Conservation (phyloP, 768 basidiomycete species). For the Tylopilus rubrobrunneus region DNA sequence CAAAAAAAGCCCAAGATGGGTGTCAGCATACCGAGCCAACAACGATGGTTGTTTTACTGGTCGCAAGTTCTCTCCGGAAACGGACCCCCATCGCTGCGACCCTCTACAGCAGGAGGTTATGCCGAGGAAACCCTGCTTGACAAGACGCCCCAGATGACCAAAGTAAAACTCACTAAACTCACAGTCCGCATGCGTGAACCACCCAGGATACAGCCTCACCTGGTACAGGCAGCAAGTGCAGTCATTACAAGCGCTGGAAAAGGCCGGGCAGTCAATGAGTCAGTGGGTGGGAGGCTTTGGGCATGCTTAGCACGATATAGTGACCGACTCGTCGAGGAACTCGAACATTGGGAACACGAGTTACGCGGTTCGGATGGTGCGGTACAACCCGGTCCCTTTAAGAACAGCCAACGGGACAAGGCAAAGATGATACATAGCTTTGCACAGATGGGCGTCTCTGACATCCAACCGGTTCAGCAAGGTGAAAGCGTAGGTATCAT, state of each 20-base stretch:
- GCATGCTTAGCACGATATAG: constrained; percentile 79
- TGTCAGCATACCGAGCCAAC: constrained; percentile 79
- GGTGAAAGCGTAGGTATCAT: constrained; percentile 11
- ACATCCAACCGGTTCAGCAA: constrained; percentile 3
- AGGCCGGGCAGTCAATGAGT: constrained; percentile 28
- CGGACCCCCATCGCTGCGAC: constrained; percentile 51
- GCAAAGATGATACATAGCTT: constrained; percentile 78
- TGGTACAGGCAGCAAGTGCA: constrained; percentile 56
- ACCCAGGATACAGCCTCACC: constrained; percentile 44
- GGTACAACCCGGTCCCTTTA: constrained; percentile 41
- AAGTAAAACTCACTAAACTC: constrained; percentile 55
- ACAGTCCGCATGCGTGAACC: constrained; percentile 58
- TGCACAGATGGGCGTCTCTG: constrained; percentile 51
- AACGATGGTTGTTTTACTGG: constrained; percentile 79
- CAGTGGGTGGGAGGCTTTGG: constrained; percentile 50
- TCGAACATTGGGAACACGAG: constrained; percentile 59
- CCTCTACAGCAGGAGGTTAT: constrained; percentile 1
- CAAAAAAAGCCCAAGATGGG: constrained; percentile 45
- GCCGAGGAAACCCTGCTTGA: constrained; percentile 2
- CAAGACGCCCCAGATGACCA: constrained; percentile 26
- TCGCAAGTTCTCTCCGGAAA: constrained; percentile 55
- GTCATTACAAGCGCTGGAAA: constrained; percentile 45
- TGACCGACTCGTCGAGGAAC: constrained; percentile 58
- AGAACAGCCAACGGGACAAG: constrained; percentile 60
- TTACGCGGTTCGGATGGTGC: constrained; percentile 40